Evolutionary conservation across 257 asterid genomes (phyloP), one percentile per base, ranked within the genome.

Genomic region (Nicotiana sylvestris): DNA sequence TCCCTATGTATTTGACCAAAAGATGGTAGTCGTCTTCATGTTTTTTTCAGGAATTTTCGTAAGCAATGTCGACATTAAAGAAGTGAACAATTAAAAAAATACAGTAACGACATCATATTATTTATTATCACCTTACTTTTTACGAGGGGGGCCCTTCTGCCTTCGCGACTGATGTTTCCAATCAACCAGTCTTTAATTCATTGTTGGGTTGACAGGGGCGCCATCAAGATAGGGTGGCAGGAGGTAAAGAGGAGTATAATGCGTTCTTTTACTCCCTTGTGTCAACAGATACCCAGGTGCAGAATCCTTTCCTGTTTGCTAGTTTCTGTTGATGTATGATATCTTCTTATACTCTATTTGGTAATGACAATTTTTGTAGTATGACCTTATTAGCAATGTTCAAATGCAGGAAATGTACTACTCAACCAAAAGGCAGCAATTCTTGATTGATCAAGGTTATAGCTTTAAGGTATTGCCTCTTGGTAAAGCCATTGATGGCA

Each of bases 201-300:
- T 76, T 78, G 9, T 61, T 83, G 81, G 81, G 64, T 86, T 84
- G 4, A 83, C 85, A 94, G 98, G 99, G 99, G 58, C 88, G 89
- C 85, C 98, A 90, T 82, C 98, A 96, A 83, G 99, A 96, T 85
- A 90, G 99, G 87, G 86, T 94, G 87, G 94, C 90, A 3, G 99
- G 99, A 89, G 99, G 99, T 84, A 92, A 96, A 90, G 99, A 96
- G 83, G 98, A 96, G 92, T 96, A 96, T 88, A 96, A 96, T 77
- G 98, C 98, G 6, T 96, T 96, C 85, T 96, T 96, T 88, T 96
- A 96, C 89, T 96, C 99, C 67, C 99, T 96, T 76, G 99, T 96
- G 77, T 96, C 99, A 55, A 96, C 98, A 2, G 99, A 96, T 90
- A 96, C 99, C 55, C 98, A 96, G 87, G 97, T 95, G 49, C 82